phyloP scores from a whole-genome alignment of 2,329 filamentous ascomycete genomes.

The Aspergillus sp. region DNA sequence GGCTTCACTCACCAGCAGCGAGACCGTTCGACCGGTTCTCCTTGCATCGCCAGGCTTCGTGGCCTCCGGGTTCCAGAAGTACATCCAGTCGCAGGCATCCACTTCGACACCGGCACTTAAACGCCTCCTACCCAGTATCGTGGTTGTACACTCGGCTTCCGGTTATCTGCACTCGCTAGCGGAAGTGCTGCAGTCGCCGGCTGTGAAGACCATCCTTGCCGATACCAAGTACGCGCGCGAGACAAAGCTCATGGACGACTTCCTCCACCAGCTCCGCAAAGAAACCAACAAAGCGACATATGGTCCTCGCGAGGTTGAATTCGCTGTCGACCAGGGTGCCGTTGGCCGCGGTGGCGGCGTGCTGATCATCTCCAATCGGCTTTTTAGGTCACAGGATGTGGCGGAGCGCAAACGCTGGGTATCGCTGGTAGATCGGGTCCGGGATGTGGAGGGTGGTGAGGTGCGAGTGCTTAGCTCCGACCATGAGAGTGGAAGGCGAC shows the following conservation, averaged over 20 bases:
- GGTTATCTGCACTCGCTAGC: conserved; percentile 85
- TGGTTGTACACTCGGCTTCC: conserved; percentile 79
- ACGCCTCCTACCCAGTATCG: conserved; percentile 63
- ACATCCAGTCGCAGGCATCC: conserved; percentile 64
- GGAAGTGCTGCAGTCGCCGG: conserved; percentile 79
- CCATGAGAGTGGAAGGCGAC: conserved; percentile 85
- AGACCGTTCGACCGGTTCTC: conserved; percentile 63
- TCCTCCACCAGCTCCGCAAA: conserved; percentile 73
- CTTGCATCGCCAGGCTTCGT: conserved; percentile 89
- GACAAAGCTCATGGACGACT: conserved; percentile 79
- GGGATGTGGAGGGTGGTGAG: conserved; percentile 77
- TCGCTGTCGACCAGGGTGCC: conserved; percentile 81
- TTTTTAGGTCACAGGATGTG: conserved; percentile 84
- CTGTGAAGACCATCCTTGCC: conserved; percentile 74
- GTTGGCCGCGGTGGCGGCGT: conserved; percentile 84
- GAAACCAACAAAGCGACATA: conserved; percentile 93
- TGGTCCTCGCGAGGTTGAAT: conserved; percentile 77
- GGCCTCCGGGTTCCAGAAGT: conserved; percentile 76
- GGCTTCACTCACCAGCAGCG: conserved; percentile 40
- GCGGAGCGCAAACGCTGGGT: conserved; percentile 79
- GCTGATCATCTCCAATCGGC: conserved; percentile 79
- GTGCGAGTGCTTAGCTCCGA: conserved; percentile 87
- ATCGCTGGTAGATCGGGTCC: conserved; percentile 81
- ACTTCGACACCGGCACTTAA: conserved; percentile 63
- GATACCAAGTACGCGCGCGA: conserved; percentile 88